phyloP scores from a whole-genome alignment of 1,284 basidiomycete genomes.

The Kalmanozyma brasiliensis region DNA sequence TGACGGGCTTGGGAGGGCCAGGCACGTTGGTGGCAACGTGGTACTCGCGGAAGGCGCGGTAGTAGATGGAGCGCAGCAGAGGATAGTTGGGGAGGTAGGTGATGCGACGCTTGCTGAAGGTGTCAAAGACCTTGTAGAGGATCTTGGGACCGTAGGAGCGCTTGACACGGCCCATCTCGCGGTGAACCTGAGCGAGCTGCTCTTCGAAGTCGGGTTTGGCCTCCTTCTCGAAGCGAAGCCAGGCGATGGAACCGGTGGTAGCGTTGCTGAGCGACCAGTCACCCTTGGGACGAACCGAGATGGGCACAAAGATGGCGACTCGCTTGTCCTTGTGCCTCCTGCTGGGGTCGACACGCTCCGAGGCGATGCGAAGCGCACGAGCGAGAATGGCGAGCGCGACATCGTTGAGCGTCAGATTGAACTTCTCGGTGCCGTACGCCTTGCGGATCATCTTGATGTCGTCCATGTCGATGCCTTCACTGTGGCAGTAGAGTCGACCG shows the following conservation, averaged over 20 bases:
- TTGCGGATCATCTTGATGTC: constrained; percentile 66
- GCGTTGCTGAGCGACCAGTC: constrained; percentile 65
- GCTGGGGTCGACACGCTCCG: constrained; percentile 46
- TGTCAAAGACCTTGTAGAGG: constrained; percentile 57
- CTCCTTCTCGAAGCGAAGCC: constrained; percentile 62
- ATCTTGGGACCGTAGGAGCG: constrained; percentile 59
- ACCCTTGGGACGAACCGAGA: constrained; percentile 60
- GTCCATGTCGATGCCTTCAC: constrained; percentile 62
- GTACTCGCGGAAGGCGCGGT: constrained; percentile 64
- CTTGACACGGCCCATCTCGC: constrained; percentile 66
- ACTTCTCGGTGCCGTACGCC: constrained; percentile 55
- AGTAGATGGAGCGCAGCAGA: constrained; percentile 53
- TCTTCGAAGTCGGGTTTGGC: constrained; percentile 46
- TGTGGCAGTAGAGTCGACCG: constrained; percentile 63
- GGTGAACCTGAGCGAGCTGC: constrained; percentile 58
- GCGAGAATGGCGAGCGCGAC: constrained; percentile 64
- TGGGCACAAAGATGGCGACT: constrained; percentile 66
- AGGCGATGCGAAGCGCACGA: constrained; percentile 62
- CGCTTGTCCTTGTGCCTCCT: constrained; percentile 59
- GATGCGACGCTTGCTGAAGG: constrained; percentile 50
- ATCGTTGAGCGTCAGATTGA: constrained; percentile 64
- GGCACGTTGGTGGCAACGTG: constrained; percentile 66
- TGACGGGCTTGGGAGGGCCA: constrained; percentile 62
- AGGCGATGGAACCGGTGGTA: constrained; percentile 64
- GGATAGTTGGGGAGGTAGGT: constrained; percentile 64